A percentile compares a stretch with the other conserved stretches of the same genome.
These are phyloP conservation scores for Pedinophyceae sp. DNA, from an alignment of 139 green algal species.

Conservation along the genomic window DNA sequence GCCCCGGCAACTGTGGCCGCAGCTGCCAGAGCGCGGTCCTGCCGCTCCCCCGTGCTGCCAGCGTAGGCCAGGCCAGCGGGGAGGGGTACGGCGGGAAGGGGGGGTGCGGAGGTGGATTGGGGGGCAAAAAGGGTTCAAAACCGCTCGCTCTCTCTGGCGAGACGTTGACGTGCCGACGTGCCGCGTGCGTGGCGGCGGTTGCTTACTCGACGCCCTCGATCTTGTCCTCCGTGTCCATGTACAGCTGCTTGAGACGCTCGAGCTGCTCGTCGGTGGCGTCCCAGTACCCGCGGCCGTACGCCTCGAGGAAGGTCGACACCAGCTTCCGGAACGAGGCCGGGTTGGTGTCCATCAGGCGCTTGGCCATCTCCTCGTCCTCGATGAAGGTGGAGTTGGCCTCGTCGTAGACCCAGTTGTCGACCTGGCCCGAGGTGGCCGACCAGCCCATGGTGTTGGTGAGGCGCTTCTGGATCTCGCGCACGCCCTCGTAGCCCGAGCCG, in stretches of 20 bases:
- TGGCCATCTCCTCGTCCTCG: constrained; percentile 85
- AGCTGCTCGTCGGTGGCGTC: constrained; percentile 87
- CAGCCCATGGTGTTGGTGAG: constrained; percentile 99
- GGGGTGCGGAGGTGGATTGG: no score
- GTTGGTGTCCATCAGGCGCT: constrained; percentile 92
- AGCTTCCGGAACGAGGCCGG: constrained; percentile 89
- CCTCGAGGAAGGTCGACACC: constrained; percentile 95
- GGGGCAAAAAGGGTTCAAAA: no score
- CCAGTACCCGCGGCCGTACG: constrained; percentile 84
- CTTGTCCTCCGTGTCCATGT: constrained; percentile 88
- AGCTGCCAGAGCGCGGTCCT: no score
- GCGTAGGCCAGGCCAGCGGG: no score
- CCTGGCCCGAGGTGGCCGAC: constrained; percentile 77
- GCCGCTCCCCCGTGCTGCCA: no score
- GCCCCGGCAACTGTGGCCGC: no score
- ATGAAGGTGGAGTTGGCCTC: constrained; percentile 96
- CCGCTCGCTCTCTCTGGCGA: no score
- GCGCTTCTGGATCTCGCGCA: constrained; percentile 99
- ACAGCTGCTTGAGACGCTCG: constrained; percentile 77
- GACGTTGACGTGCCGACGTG: neutral
- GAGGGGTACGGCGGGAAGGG: no score
- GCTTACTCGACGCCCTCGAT: constrained; percentile 92
- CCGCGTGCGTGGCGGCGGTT: neutral
- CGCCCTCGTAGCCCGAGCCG: constrained; percentile 85
- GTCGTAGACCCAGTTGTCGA: constrained; percentile 99